Base-by-base conservation (phyloP, 129 eudicot genomes). In the Dittrichia graveolens region DNA sequence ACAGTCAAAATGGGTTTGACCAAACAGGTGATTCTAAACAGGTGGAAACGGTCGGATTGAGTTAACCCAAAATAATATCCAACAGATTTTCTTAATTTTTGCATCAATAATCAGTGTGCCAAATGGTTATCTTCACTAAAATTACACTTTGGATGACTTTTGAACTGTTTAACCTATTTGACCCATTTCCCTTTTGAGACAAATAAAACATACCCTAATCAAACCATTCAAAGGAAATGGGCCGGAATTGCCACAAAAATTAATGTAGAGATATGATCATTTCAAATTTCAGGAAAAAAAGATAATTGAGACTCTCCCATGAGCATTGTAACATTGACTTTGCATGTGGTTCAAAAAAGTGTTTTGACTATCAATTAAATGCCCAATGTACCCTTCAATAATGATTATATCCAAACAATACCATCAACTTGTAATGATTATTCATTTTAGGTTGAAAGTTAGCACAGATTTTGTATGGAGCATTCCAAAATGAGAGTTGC, bases 301-400 rank as follows among this genome's bases (percentile, higher is more conserved):
- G 9, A 35, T 15, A 35, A 6, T 50, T 16, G 0, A 24, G 31
- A 24, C 31, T 49, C 34, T 37, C 24, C 74, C 49, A 15, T 18
- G 14, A 39, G 50, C 35, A 38, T 52, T 49, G 45, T 49, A 52
- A 14, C 48, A 52, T 16, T 4, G 18, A 38, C 49, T 52, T 43
- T 15, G 15, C 46, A 49, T 39, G 45, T 69, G 15, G 39, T 52
- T 69, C 34, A 15, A 6, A 38, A 39, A 8, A 7, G 37, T 41
- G 16, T 43, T 24, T 7, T 67, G 34, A 50, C n/a, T 46, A 53
- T 49, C 12, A 48, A 11, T 47, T 7, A 48, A 34, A 49, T 40
- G 41, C 53, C 56, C 44, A 55, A 58, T 38, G 1, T 70, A 54
- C 41, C 52, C 75, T 69, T 67, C 46, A 67, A 50, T 8, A 39